Evolutionary conservation across 306 rosid genomes (phyloP), one percentile per base, ranked within the genome.

Genomic region (Carpinus fangiana): DNA sequence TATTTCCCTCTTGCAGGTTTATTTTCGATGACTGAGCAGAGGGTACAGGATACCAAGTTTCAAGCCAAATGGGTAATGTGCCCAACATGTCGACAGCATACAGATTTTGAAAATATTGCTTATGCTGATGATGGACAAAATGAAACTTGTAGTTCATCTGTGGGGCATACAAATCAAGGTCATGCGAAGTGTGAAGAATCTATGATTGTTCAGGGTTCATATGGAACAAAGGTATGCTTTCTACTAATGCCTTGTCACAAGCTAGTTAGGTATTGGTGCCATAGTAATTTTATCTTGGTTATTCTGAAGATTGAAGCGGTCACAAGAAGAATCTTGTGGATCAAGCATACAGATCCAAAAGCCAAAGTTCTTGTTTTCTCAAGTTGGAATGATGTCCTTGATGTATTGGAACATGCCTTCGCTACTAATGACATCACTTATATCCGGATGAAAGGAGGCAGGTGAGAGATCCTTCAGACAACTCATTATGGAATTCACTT

Each of bases 311-410:
- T 92, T 82, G 98, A 95, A 88, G 96, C 98, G 38, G 86, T 95
- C 69, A 89, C 97, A 46, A 89, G 93, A 88, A 89, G 98, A 86
- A 89, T 95, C 75, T 80, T 95, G 83, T 95, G 93, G 90, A 82
- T 91, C 83, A 92, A 95, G 88, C 87, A 91, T 54, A 79, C 90
- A 34, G 92, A 95, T 83, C 83, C 91, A 61, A 73, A 84, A 52
- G 93, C 90, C 4, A 95, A 92, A 87, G 90, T 91, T 76, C 93
- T 95, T 23, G 98, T 92, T 64, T 95, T 95, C 78, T 92, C 98
- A 14, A 95, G 97, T 82, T 95, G 98, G 98, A 86, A 95, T 69
- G 97, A 92, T 82, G 98, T 92, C 62, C 98, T 95, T 81, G 95
- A 94, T 72, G 98, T 94, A 46, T 75, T 94, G 90, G 97, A 91